Evolutionary conservation across 2,329 filamentous ascomycete species (phyloP).

Genomic region (Clonostachys rosea): DNA sequence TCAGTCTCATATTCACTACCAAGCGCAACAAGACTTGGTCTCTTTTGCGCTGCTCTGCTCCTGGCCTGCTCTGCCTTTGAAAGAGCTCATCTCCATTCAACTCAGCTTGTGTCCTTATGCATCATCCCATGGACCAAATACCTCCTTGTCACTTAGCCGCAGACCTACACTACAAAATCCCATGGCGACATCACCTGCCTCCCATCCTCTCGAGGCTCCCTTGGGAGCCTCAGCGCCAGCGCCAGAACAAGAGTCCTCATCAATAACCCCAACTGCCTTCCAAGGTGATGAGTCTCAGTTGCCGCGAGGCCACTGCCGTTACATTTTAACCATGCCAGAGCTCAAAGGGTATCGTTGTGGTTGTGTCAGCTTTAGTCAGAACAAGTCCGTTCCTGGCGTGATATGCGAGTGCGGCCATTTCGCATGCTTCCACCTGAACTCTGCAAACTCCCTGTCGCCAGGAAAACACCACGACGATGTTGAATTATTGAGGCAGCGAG

Average conservation of each 20-base stretch:
- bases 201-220: constrained; percentile 7
- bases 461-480: constrained; percentile 37
- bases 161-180: constrained; percentile 2
- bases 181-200: constrained; percentile 15
- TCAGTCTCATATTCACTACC: too few relatives aligned
- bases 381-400: constrained; percentile 46
- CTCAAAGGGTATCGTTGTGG: constrained; percentile 54
- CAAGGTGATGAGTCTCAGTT: constrained; percentile 37
- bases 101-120: too few relatives aligned
- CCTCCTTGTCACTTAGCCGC: too few relatives aligned
- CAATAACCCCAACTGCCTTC: constrained; percentile 10
- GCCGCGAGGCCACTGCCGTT: constrained; percentile 54
- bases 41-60: too few relatives aligned
- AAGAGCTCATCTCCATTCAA: too few relatives aligned
- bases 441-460: constrained; percentile 41
- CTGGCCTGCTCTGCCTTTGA: too few relatives aligned
- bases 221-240: neutral
- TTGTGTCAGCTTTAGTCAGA: constrained; percentile 52
- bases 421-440: constrained; percentile 52
- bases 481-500: neutral
- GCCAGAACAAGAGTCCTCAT: constrained; percentile 1
- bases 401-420: constrained; percentile 56
- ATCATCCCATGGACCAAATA: too few relatives aligned
- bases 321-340: constrained; percentile 51
- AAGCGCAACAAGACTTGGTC: too few relatives aligned